These are phyloP conservation scores for Isatis lusitanica DNA, from an alignment of 441 rosid genomes.

Conservation along the genomic window DNA sequence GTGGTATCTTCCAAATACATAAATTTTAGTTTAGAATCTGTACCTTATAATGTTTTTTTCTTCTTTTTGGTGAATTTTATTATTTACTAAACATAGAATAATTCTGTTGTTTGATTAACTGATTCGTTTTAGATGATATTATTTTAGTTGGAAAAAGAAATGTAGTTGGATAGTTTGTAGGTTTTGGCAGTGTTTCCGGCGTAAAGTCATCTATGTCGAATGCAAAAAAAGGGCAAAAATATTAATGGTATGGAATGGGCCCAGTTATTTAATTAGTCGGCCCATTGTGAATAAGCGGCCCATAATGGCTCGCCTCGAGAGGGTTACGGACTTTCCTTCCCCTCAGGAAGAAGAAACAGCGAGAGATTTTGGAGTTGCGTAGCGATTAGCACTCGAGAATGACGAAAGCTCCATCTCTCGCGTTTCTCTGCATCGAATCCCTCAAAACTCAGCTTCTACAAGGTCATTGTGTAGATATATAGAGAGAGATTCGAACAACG, in stretches of 20 bases:
- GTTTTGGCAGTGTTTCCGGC: no score
- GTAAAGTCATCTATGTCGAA: no score
- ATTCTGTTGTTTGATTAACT: no score
- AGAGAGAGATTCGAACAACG: neutral
- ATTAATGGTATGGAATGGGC: no score
- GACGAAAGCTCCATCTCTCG: slow-evolving; percentile 54
- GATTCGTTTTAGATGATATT: no score
- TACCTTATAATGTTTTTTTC: no score
- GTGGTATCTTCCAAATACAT: neutral
- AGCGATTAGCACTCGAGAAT: slow-evolving; percentile 26
- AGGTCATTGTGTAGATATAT: slow-evolving; percentile 36
- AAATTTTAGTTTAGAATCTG: neutral
- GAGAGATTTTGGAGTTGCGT: slow-evolving; percentile 14
- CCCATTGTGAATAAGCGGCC: neutral
- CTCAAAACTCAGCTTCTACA: slow-evolving; percentile 46
- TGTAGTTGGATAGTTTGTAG: no score
- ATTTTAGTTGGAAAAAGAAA: no score
- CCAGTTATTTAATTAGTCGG: no score
- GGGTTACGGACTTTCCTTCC: neutral
- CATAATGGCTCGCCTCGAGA: neutral
- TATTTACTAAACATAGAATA: no score
- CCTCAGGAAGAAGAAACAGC: neutral
- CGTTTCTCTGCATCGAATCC: slow-evolving; percentile 49
- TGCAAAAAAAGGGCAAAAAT: no score
- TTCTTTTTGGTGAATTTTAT: no score